These are phyloP conservation scores for Chlamydomonas eustigma DNA, from an alignment of 139 green algal species.

Conservation along the genomic window DNA sequence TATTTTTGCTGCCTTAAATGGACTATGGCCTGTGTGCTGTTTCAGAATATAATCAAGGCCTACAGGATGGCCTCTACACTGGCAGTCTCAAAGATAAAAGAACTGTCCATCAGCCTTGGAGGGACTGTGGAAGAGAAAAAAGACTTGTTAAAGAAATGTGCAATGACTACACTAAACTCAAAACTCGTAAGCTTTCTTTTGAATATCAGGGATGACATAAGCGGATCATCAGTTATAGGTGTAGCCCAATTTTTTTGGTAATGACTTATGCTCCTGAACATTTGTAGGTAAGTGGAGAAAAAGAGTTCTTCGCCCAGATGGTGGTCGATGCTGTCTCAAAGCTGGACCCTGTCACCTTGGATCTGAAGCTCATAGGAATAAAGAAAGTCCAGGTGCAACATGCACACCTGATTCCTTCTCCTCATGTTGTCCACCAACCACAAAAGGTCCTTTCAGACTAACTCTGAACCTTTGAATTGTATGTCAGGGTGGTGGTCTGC, in stretches of 20 bases:
- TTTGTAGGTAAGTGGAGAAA: constrained; percentile 82
- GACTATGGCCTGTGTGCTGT: no score
- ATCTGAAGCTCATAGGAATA: constrained; percentile 57
- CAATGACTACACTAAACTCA: constrained; percentile 89
- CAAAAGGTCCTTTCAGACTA: no score
- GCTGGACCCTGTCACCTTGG: constrained; percentile 77
- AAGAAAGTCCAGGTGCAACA: constrained; percentile 12
- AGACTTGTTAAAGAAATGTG: constrained; percentile 89
- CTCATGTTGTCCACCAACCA: no score
- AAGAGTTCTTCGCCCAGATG: constrained; percentile 97
- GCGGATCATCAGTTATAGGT: no score
- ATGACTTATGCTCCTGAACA: no score
- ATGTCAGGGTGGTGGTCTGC: constrained; percentile 77
- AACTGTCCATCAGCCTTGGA: constrained; percentile 79
- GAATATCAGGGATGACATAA: no score
- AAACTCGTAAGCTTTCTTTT: constrained; percentile 96
- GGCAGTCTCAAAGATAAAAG: constrained; percentile 69
- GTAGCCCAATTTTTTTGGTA: no score
- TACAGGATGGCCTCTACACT: constrained; percentile 80
- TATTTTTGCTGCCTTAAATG: no score
- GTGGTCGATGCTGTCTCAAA: constrained; percentile 88
- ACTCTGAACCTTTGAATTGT: no score
- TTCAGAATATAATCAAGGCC: constrained; percentile 67
- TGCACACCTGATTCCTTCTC: no score
- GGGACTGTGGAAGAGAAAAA: constrained; percentile 64